Evolutionary conservation across 2,329 filamentous ascomycete species (phyloP).

Genomic region (Curvularia sp.): DNA sequence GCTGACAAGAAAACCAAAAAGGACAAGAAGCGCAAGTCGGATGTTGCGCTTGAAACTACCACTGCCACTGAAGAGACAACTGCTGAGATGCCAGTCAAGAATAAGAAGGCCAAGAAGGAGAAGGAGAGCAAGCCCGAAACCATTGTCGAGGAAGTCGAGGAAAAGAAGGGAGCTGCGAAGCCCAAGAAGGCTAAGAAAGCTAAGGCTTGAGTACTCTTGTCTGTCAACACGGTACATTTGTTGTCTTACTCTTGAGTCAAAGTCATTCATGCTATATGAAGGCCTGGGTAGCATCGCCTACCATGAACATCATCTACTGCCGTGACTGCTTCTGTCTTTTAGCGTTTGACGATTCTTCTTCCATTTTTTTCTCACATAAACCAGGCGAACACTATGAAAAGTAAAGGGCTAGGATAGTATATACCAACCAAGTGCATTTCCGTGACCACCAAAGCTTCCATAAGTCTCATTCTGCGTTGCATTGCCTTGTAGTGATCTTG

Average conservation of each 20-base stretch:
- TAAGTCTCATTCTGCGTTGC: neutral
- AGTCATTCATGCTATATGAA: neutral
- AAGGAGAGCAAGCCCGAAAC: constrained; percentile 15
- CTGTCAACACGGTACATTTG: neutral
- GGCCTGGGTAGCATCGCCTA: neutral
- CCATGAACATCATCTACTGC: constrained; percentile 6
- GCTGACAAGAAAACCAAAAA: constrained; percentile 17
- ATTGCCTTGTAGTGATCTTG: neutral
- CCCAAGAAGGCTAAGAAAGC: constrained; percentile 38
- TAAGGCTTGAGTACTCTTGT: constrained; percentile 24
- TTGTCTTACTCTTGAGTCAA: neutral
- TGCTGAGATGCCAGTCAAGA: constrained; percentile 21
- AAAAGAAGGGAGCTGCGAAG: constrained; percentile 30
- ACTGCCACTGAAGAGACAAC: constrained; percentile 19
- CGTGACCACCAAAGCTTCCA: constrained; percentile 18
- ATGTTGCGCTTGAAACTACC: constrained; percentile 22
- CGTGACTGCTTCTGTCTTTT: constrained; percentile 2
- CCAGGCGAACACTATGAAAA: neutral
- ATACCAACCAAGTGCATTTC: neutral
- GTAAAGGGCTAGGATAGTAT: constrained; percentile 5
- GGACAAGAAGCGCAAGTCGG: constrained; percentile 34
- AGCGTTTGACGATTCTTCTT: constrained; percentile 5
- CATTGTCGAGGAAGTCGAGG: constrained; percentile 22
- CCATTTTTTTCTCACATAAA: constrained; percentile 3
- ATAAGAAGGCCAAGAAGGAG: constrained; percentile 38